Base-by-base conservation (phyloP, 805 yeast species). In the Candida orba region DNA sequence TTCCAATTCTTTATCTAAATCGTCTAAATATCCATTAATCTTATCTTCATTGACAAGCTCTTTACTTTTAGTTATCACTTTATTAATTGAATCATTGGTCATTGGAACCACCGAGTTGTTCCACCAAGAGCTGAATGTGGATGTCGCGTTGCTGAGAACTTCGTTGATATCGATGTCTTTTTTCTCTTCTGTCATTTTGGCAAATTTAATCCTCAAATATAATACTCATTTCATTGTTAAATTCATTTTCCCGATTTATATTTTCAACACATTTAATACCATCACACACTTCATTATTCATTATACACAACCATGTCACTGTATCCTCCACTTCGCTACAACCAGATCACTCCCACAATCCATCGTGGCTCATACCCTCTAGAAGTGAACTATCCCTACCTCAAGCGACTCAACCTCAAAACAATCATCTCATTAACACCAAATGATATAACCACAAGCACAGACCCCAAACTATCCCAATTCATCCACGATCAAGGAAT, bases 291-390 rank as follows among this genome's bases (percentile, higher is more conserved):
- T 10, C 12, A 29, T 3, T 10, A 30, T 15, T 2, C 2, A 27
- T 27, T 10, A 27, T 13, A 27, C 29, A 10, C 29, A 12, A 27
- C 29, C 30, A 44, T 42, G 45, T 22, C 37, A 2, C 56, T 73
- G 4, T 81, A 80, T 0, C 87, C 96, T 0, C 98, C 99, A 2
- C 68, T 90, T 47, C 72, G 88, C 46, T 93, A 62, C 78, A 80
- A 40, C 69, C 78, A 14, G 77, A 90, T 3, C 86, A 83, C 53
- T 78, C 84, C 2, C 69, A 74, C 39, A 65, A 31, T 91, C 4
- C 84, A 80, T 55, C 66, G 98, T 37, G 98, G 98, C 0, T 83
- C 95, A 1, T 86, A 84, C 53, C 98, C 98, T 1, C 72, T 93
- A 41, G 78, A 79, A 38, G 72, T 81, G 44, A 90, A 88, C 57